phyloP scores from a whole-genome alignment of 495 filamentous ascomycete species.

The Hyaloscypha variabilis region DNA sequence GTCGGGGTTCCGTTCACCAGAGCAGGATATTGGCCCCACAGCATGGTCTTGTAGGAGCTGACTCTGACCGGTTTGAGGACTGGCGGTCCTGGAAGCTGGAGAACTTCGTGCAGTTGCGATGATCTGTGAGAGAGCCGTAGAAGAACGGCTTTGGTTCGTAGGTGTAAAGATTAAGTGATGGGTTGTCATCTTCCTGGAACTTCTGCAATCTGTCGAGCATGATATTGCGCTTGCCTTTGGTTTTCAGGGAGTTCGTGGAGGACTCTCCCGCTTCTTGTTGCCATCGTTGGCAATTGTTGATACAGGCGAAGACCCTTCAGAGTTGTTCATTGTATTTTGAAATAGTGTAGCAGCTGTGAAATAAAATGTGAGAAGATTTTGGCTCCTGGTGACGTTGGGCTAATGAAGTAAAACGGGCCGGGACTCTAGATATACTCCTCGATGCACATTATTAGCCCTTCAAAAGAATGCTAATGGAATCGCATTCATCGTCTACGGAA shows the following conservation, averaged over 20 bases:
- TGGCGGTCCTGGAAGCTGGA: conserved; percentile 22
- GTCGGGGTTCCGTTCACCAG: conserved; percentile 16
- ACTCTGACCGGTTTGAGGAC: conserved; percentile 25
- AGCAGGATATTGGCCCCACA: conserved; percentile 27
- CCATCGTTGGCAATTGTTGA: conserved; percentile 15
- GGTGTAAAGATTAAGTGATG: conserved; percentile 19
- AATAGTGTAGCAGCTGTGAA: conserved; percentile 15
- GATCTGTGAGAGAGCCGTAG: conserved; percentile 25
- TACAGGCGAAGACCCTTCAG: conserved; percentile 19
- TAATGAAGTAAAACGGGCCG: no score
- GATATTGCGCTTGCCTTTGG: conserved; percentile 21
- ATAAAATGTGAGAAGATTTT: neutral
- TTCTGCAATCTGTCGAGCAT: conserved; percentile 13
- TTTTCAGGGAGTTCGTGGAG: conserved; percentile 13
- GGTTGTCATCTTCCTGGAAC: conserved; percentile 16
- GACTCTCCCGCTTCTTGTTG: conserved; percentile 20
- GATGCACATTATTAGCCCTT: no score
- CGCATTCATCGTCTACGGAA: neutral
- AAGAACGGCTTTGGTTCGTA: conserved; percentile 28
- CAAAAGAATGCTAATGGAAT: neutral
- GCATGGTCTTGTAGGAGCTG: conserved; percentile 18
- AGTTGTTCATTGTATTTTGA: conserved; percentile 22
- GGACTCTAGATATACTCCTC: no score
- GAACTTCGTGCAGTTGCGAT: conserved; percentile 20
- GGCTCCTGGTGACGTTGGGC: no score